Conservation (phyloP, 2,329 filamentous ascomycete species). For the Beauveria asiatica region DNA sequence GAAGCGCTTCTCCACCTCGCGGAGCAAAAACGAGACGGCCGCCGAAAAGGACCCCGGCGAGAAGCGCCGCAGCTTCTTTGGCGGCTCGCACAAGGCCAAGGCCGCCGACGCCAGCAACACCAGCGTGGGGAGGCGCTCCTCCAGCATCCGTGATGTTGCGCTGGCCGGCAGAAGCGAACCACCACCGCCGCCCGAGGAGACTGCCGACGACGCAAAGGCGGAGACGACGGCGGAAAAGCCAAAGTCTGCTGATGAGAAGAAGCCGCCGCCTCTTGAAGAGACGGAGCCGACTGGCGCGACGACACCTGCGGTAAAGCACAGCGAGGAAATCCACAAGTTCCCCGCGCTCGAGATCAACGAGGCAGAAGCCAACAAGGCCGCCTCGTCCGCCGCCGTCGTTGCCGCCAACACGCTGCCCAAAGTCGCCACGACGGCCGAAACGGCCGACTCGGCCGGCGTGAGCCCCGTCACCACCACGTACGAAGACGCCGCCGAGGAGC, state of each 20-base stretch:
- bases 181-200: too few species aligned
- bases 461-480: slow-evolving; percentile 32
- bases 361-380: slow-evolving; percentile 12
- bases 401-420: not conserved
- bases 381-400: not conserved
- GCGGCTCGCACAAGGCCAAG: slow-evolving; percentile 36
- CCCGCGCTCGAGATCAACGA: slow-evolving; percentile 22
- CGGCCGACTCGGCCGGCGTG: slow-evolving; percentile 26
- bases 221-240: too few species aligned
- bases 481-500: slow-evolving; percentile 33
- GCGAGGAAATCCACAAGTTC: not conserved
- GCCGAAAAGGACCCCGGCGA: slow-evolving; percentile 12
- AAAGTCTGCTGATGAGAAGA: too few species aligned
- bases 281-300: not conserved
- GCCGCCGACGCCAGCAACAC: slow-evolving; percentile 32
- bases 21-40: slow-evolving; percentile 29
- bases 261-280: too few species aligned
- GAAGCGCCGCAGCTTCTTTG: slow-evolving; percentile 38
- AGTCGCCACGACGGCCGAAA: not conserved
- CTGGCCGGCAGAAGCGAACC: slow-evolving; percentile 30
- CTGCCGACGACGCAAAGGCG: slow-evolving; percentile 14
- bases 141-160: slow-evolving; percentile 39
- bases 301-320: not conserved
- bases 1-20: slow-evolving; percentile 35
- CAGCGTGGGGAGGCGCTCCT: slow-evolving; percentile 33